Conservation (phyloP, 306 rosid genomes). For the Argentina anserina region DNA sequence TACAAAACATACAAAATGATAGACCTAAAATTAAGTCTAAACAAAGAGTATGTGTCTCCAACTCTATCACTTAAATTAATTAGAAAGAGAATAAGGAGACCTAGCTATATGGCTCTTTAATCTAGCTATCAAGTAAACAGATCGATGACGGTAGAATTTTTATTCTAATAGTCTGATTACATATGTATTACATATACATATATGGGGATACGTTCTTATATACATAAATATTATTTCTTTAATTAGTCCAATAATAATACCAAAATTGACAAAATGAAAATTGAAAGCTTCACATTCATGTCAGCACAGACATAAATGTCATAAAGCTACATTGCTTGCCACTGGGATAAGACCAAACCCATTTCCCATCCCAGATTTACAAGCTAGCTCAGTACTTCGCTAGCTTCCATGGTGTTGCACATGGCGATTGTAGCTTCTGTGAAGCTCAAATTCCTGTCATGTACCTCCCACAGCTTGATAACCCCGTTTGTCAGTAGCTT, state of each 20-base stretch:
- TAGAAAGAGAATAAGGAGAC: too few relatives aligned
- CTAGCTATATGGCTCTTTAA: too few relatives aligned
- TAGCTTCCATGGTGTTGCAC: slow-evolving; percentile 13
- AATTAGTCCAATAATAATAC: not conserved
- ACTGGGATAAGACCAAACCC: not conserved
- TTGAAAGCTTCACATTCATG: not conserved
- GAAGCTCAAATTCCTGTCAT: slow-evolving; percentile 2
- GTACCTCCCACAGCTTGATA: slow-evolving; percentile 10
- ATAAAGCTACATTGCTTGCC: not conserved
- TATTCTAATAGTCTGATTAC: too few relatives aligned
- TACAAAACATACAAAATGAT: too few relatives aligned
- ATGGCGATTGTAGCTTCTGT: slow-evolving; percentile 3
- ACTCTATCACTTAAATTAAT: too few relatives aligned
- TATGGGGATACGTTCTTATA: not conserved
- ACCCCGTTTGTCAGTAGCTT: slow-evolving; percentile 29
- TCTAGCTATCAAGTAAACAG: too few relatives aligned
- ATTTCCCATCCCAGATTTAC: not conserved
- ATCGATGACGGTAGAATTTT: too few relatives aligned
- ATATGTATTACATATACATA: too few relatives aligned
- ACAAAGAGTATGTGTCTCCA: too few relatives aligned
- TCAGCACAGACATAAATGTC: too few relatives aligned
- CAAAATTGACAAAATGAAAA: not conserved
- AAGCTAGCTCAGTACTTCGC: not conserved
- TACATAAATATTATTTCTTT: not conserved
- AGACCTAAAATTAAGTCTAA: too few relatives aligned